A percentile compares a stretch with the other conserved stretches of the same genome.
phyloP scores from a whole-genome alignment of 768 basidiomycete genomes.

The Cystofilobasidium ferigula region DNA sequence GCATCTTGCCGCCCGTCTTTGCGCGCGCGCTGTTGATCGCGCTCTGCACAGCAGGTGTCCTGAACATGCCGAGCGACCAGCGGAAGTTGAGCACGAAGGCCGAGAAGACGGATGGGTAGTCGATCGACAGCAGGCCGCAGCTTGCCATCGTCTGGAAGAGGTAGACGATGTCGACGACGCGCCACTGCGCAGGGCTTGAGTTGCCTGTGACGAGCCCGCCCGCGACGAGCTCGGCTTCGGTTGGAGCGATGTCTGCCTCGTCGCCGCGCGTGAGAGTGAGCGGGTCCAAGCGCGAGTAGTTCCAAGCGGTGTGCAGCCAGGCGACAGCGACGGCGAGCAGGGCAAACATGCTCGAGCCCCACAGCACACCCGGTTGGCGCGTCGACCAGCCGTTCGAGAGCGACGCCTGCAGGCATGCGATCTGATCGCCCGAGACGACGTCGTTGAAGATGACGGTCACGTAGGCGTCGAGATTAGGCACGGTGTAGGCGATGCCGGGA shows the following conservation, averaged over 20 bases:
- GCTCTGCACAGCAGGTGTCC: conserved; percentile 53
- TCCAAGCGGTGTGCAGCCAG: conserved; percentile 42
- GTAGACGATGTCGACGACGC: conserved; percentile 68
- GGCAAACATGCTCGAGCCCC: conserved; percentile 56
- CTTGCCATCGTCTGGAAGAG: conserved; percentile 76
- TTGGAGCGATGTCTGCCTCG: conserved; percentile 38
- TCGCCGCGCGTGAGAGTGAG: conserved; percentile 32
- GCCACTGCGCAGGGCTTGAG: conserved; percentile 52
- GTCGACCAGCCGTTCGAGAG: conserved; percentile 83
- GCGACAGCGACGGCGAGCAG: conserved; percentile 47
- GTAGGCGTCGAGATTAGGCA: conserved; percentile 86
- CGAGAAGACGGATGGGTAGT: conserved; percentile 75
- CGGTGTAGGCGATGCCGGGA: conserved; percentile 60
- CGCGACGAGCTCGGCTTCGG: conserved; percentile 29
- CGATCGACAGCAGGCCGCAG: conserved; percentile 63
- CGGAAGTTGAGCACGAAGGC: conserved; percentile 76
- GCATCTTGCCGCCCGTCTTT: conserved; percentile 64
- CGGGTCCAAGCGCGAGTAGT: conserved; percentile 17
- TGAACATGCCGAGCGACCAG: conserved; percentile 66
- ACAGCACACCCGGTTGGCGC: conserved; percentile 61
- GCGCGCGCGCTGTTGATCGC: conserved; percentile 74
- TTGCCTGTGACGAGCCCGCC: conserved; percentile 13
- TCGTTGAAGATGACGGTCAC: conserved; percentile 66
- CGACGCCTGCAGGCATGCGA: conserved; percentile 83
- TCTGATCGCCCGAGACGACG: conserved; percentile 56